Base-by-base conservation (phyloP, 495 filamentous ascomycete species). In the Penicillium daleae region DNA sequence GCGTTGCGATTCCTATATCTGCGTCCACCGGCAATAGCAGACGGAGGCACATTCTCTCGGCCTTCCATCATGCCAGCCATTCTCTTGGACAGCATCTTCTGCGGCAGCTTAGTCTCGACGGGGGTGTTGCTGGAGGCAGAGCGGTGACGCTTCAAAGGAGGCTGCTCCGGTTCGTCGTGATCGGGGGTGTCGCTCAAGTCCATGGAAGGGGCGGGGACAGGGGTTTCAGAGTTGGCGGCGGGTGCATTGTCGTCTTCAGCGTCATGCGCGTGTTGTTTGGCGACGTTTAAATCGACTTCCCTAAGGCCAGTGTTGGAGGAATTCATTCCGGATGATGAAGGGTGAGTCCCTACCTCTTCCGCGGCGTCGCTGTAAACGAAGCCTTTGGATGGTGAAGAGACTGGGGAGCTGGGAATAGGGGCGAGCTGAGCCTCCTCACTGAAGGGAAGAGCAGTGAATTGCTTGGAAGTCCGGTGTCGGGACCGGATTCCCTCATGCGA, bases 401-500 rank as follows among this genome's bases (percentile, higher is more conserved):
- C 66, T 12, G 71, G 74, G 2, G 74, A 74, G 62, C 62, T 68
- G 29, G 64, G 35, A 27, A 64, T 65, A 10, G 64, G 61, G 24
- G 64, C 66, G 10, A 67, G 59, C 17, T 68, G 56, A 3, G 71
- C 71, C 29, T 75, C 73, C 12, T 71, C 73, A 29, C 68, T 73
- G 61, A 78, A 77, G 4, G 73, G 76, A 2, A 77, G 65, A 13
- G 72, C 69, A 46, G 70, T 69, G 54, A 74, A 74, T n/a, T 80
- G 70, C 39, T 69, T 74, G 13, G 77, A 71, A 52, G 79, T 80
- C 49, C 80, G 78, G 59, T 89, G 69, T 52, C 83, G 82, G 15
- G 85, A 82, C 51, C 92, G 79, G 44, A 96, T 73, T 19, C 76
- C 77, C 0, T 91, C 90, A 68, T 93, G 90, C 0, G 85, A 64